Conservation (phyloP, 139 green algal genomes). For the Asterochloris sp. region DNA sequence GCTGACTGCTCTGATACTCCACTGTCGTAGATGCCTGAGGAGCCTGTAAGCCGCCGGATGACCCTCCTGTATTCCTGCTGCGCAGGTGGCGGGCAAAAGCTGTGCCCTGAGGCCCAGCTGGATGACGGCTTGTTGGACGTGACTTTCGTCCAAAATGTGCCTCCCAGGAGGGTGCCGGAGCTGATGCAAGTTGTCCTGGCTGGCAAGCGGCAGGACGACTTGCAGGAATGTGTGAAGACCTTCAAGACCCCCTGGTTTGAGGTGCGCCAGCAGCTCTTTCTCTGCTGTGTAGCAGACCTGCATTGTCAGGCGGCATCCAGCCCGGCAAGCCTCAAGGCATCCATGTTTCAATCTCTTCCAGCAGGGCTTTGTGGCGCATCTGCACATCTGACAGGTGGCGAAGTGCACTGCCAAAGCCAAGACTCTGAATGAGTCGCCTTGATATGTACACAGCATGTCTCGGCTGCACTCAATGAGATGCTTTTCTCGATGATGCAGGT, state of each 20-base stretch:
- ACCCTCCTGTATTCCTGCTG: not conserved
- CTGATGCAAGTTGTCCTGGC: slow-evolving; percentile 12
- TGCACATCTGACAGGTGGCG: no score
- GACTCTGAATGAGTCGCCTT: no score
- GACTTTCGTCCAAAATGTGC: slow-evolving; percentile 16
- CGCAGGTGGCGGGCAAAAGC: slow-evolving; percentile 8
- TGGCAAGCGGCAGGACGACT: not conserved
- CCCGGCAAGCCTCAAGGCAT: no score
- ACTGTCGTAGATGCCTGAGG: no score
- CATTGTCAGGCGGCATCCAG: no score
- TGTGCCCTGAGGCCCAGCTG: slow-evolving; percentile 12
- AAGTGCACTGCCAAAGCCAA: no score
- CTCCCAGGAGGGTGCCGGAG: slow-evolving; percentile 8
- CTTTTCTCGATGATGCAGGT: not conserved
- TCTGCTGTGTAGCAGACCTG: not conserved
- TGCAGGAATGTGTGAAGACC: slow-evolving; percentile 1
- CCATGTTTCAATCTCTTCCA: no score
- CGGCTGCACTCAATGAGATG: no score
- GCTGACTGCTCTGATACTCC: no score
- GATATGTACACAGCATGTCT: no score
- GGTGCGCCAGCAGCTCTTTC: not conserved
- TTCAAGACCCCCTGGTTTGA: slow-evolving; percentile 11
- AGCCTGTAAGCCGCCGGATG: no score
- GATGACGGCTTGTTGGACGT: slow-evolving; percentile 24
- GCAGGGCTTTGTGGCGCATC: no score